Conservation (phyloP, 164 flowering plant species). For the Vitis riparia region DNA sequence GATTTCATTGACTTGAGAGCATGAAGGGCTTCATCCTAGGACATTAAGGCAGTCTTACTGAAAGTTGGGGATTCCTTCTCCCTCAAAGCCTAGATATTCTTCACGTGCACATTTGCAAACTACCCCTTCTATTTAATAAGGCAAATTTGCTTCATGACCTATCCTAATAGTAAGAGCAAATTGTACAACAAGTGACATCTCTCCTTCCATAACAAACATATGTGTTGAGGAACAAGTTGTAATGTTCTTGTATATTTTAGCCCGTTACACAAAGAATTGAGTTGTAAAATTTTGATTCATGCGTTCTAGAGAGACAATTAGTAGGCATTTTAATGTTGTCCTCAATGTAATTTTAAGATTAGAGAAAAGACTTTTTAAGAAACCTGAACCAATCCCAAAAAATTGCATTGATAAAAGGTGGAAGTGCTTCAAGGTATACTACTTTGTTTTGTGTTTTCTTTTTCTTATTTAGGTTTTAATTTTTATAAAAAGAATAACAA, state of each 20-base stretch:
- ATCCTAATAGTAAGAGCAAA: too few species aligned
- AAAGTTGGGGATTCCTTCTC: too few species aligned
- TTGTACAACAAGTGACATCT: too few species aligned
- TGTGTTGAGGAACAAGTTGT: neutral
- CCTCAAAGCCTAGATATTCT: too few species aligned
- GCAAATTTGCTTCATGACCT: too few species aligned
- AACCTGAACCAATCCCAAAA: slow-evolving; percentile 7
- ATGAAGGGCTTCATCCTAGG: too few species aligned
- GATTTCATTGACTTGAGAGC: too few species aligned
- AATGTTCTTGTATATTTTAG: slow-evolving; percentile 8
- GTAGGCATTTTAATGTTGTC: slow-evolving; percentile 9
- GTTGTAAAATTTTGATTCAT: neutral
- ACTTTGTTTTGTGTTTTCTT: neutral
- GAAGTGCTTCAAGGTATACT: slow-evolving; percentile 20
- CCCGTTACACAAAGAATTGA: slow-evolving; percentile 10
- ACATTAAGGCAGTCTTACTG: too few species aligned
- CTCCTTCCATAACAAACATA: neutral
- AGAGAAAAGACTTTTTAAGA: neutral
- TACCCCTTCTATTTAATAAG: too few species aligned
- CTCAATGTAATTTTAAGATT: neutral
- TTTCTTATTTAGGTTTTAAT: neutral
- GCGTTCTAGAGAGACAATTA: slow-evolving; percentile 11
- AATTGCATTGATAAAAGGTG: slow-evolving; percentile 13
- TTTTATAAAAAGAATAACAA: neutral
- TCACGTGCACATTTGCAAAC: too few species aligned